Base-by-base conservation (phyloP, 257 asterid species). In the Datura wrightii region DNA sequence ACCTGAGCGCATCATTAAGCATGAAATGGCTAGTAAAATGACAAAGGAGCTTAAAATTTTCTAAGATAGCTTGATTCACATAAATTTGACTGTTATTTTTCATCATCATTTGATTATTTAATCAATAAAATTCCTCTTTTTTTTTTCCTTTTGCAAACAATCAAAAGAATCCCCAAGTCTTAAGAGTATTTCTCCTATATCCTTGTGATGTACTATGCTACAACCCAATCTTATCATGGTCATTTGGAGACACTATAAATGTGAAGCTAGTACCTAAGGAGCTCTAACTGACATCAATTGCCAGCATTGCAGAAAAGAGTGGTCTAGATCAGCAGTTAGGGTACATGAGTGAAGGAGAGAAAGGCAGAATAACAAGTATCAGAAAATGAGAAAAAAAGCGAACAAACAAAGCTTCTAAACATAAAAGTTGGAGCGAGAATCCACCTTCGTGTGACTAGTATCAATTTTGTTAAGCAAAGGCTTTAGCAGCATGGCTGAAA, bases 371-470 rank as follows among this genome's bases (percentile, higher is more conserved):
- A 71, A 8, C 70, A 65, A 82, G 65, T 54, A 60, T 15, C 5
- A 56, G 58, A 58, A 83, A 24, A 24, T 24, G 79, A 52, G 78
- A 52, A 34, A 52, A 76, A 34, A 52, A 52, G 48, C 11, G 13
- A 48, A 52, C 31, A 2, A 50, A 34, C 60, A 78, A 78, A 50
- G 48, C 14, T 78, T 50, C 82, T 50, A 76, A 11, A 74, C 42
- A 7, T 46, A 56, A 62, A 59, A 44, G 84, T 52, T 66, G 63
- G 87, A 44, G 58, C 69, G 82, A 78, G 46, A 24, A 58, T 34
- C 88, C 83, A 96, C 99, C 97, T 92, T 93, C 87, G 89, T 86
- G 90, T 94, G 98, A 89, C 99, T 93, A 63, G 91, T 89, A 79
- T 93, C 93, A 59, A 96, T 91, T 89, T 96, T 96, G 82, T 83